These are phyloP conservation scores for Boletus mariae DNA, from an alignment of 1,284 basidiomycete species.

Conservation along the genomic window DNA sequence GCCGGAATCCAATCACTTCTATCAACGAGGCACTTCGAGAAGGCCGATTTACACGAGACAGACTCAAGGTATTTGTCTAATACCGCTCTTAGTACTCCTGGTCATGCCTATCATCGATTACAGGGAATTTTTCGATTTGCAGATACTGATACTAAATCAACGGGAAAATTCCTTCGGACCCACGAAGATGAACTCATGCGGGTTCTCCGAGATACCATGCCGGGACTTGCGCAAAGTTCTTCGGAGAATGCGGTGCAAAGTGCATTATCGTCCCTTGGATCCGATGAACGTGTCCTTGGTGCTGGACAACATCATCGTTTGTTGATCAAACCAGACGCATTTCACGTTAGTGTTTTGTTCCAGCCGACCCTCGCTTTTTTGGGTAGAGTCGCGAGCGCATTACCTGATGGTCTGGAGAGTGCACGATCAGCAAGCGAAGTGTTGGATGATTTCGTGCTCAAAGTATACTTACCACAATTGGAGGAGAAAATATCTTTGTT, in stretches of 20 bases:
- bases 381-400: conserved; percentile 63
- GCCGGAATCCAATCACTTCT: conserved; percentile 84
- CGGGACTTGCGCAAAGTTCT: conserved; percentile 81
- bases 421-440: conserved; percentile 71
- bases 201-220: conserved; percentile 87
- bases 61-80: conserved; percentile 57
- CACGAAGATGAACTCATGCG: conserved; percentile 87
- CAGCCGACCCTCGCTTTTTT: conserved; percentile 90
- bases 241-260: conserved; percentile 60
- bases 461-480: conserved; percentile 90
- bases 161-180: conserved; percentile 63
- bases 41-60: conserved; percentile 74
- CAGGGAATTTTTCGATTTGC: conserved; percentile 88
- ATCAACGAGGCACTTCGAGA: conserved; percentile 95
- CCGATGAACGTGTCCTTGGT: conserved; percentile 70
- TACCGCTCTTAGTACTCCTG: not conserved
- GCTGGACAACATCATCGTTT: conserved; percentile 79
- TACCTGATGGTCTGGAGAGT: conserved; percentile 73
- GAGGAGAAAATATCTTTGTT: conserved; percentile 91
- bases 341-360: conserved; percentile 93
- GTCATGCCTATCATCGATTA: conserved; percentile 8
- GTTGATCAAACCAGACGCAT: conserved; percentile 88
- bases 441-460: conserved; percentile 92
- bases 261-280: conserved; percentile 54
- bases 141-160: conserved; percentile 78